Evolutionary conservation across 352 stramenopile species (phyloP).

Genomic region (Globisporangium carolinianum): DNA sequence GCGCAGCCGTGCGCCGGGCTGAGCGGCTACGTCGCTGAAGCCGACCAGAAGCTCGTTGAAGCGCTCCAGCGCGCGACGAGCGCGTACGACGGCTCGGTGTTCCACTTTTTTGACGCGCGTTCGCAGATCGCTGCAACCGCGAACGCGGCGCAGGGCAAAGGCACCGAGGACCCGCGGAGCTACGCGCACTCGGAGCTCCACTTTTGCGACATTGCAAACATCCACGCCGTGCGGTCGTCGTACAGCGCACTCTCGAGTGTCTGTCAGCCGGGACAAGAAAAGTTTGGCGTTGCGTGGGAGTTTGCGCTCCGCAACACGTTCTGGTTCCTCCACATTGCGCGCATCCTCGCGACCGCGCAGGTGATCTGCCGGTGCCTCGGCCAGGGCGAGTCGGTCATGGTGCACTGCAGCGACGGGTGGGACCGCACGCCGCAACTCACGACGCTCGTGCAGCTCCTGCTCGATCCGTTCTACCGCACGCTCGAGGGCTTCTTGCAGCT

Average conservation of each 20-base stretch:
- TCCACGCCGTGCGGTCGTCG: constrained; percentile 94
- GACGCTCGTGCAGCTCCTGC: constrained; percentile 92
- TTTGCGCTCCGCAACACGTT: constrained; percentile 93
- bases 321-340: constrained; percentile 96
- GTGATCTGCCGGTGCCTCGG: constrained; percentile 92
- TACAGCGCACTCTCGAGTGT: constrained; percentile 72
- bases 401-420: constrained; percentile 99
- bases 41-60: constrained; percentile 75
- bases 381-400: constrained; percentile 92
- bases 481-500: constrained; percentile 92
- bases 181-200: constrained; percentile 94
- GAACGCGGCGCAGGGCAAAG: constrained; percentile 84
- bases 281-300: constrained; percentile 68
- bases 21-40: constrained; percentile 73
- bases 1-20: constrained; percentile 79
- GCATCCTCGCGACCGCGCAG: constrained; percentile 91
- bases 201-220: constrained; percentile 99
- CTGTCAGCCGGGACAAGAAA: constrained; percentile 72
- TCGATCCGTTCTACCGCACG: constrained; percentile 98
- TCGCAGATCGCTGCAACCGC: constrained; percentile 81
- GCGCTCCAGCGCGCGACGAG: constrained; percentile 66
- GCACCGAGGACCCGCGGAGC: constrained; percentile 89
- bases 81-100: constrained; percentile 48
- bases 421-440: constrained; percentile 97
- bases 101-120: constrained; percentile 83